A percentile compares a stretch with the other conserved stretches of the same genome.
Conservation (phyloP, 257 asterid genomes). For the Jacaranda mimosifolia region DNA sequence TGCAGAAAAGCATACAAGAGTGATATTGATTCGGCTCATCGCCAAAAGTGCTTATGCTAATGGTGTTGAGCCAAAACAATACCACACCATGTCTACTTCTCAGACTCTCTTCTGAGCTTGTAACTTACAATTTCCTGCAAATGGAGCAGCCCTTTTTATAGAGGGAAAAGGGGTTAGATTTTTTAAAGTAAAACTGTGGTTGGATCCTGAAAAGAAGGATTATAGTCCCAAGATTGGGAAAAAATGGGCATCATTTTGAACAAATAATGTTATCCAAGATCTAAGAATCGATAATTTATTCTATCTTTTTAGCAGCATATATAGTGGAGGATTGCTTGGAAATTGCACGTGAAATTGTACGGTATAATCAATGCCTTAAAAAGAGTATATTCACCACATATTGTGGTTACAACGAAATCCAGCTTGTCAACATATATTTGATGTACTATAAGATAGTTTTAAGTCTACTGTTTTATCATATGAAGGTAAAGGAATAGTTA, state of each 20-base stretch:
- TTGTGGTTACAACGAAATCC: conserved; percentile 1
- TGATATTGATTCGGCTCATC: conserved; percentile 86
- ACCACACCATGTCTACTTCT: conserved; percentile 60
- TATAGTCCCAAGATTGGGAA: background rate
- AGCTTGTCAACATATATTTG: background rate
- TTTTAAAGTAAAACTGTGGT: background rate
- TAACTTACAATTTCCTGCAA: background rate
- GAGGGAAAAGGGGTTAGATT: conserved; percentile 8
- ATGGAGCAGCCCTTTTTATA: conserved; percentile 30
- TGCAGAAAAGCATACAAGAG: conserved; percentile 70
- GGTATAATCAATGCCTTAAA: background rate
- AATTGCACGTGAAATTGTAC: conserved; percentile 27
- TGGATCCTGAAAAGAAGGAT: conserved; percentile 28
- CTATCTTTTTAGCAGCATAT: background rate
- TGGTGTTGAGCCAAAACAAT: conserved; percentile 49
- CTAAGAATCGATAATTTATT: conserved; percentile 23
- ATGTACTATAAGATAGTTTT: background rate
- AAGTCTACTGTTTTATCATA: background rate
- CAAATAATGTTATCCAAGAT: conserved; percentile 34
- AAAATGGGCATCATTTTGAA: background rate
- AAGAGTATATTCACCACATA: background rate
- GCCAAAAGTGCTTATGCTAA: conserved; percentile 2
- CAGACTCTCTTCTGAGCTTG: conserved; percentile 6
- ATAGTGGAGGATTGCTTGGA: conserved; percentile 1
- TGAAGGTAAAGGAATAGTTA: background rate